Evolutionary conservation across 805 yeast species (phyloP).

Genomic region (Ogataea glucozyma): DNA sequence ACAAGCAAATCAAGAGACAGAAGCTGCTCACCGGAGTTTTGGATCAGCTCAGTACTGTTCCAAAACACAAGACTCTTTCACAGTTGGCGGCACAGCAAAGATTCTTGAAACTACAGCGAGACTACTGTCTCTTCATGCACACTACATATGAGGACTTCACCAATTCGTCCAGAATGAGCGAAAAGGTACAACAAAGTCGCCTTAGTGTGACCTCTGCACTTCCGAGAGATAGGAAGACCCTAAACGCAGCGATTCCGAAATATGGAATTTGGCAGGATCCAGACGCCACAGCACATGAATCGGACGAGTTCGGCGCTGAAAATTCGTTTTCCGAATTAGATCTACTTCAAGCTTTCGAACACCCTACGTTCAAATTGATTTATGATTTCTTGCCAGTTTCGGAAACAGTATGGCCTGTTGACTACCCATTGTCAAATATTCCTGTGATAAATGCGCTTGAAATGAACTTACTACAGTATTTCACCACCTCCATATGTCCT

Average conservation of each 20-base stretch:
- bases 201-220: background rate
- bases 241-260: too few species aligned
- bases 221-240: background rate
- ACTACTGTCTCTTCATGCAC: slow-evolving; percentile 4
- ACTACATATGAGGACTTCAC: slow-evolving; percentile 7
- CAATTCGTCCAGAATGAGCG: too few species aligned
- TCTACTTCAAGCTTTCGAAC: too few species aligned
- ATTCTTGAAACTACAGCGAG: background rate
- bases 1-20: slow-evolving; percentile 12
- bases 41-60: background rate
- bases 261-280: too few species aligned
- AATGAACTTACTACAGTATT: slow-evolving; percentile 33
- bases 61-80: background rate
- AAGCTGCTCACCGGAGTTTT: background rate
- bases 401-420: too few species aligned
- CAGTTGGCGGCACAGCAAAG: slow-evolving; percentile 4
- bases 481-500: slow-evolving; percentile 39
- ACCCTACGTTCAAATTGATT: too few species aligned
- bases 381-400: too few species aligned
- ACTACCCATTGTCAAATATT: too few species aligned
- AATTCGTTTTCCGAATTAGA: too few species aligned
- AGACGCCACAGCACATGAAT: too few species aligned
- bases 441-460: slow-evolving; percentile 25
- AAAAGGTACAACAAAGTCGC: background rate
- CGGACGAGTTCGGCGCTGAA: too few species aligned